These are phyloP conservation scores for Podospora comata DNA, from an alignment of 495 filamentous ascomycete species.

Conservation along the genomic window DNA sequence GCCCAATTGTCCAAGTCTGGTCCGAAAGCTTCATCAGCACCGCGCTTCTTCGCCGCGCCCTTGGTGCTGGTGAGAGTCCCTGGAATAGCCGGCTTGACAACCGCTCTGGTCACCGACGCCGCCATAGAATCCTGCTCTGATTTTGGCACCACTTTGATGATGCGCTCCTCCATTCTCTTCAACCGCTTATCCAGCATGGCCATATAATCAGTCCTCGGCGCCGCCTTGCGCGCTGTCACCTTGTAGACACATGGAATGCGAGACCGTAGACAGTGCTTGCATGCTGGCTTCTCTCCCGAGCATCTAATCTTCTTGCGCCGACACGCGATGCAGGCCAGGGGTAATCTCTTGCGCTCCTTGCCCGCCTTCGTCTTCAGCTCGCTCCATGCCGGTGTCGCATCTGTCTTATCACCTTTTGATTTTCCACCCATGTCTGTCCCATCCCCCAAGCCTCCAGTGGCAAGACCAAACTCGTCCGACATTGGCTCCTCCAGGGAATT, in stretches of 20 bases:
- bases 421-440: slow-evolving; percentile 50
- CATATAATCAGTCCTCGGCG: slow-evolving; percentile 98
- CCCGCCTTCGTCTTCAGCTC: slow-evolving; percentile 97
- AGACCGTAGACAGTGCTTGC: slow-evolving; percentile 92
- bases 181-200: slow-evolving; percentile 94
- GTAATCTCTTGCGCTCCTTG: slow-evolving; percentile 90
- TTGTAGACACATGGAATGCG: slow-evolving; percentile 99
- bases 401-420: slow-evolving; percentile 55
- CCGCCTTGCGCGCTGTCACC: slow-evolving; percentile 88
- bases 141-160: slow-evolving; percentile 93
- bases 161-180: slow-evolving; percentile 94
- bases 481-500: slow-evolving; percentile 49
- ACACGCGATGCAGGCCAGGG: slow-evolving; percentile 93
- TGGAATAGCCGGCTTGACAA: slow-evolving; percentile 75
- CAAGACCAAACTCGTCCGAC: slow-evolving; percentile 53
- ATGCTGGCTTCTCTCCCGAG: slow-evolving; percentile 95
- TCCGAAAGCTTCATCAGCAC: slow-evolving; percentile 84
- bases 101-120: slow-evolving; percentile 62
- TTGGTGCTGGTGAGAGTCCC: slow-evolving; percentile 51
- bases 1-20: slow-evolving; percentile 81
- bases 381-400: slow-evolving; percentile 73
- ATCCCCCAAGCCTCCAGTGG: slow-evolving; percentile 42
- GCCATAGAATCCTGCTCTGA: slow-evolving; percentile 60
- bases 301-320: slow-evolving; percentile 97
- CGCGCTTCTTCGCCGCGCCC: slow-evolving; percentile 68